These are phyloP conservation scores for Suillus bovinus DNA, from an alignment of 768 basidiomycete genomes.

Conservation along the genomic window DNA sequence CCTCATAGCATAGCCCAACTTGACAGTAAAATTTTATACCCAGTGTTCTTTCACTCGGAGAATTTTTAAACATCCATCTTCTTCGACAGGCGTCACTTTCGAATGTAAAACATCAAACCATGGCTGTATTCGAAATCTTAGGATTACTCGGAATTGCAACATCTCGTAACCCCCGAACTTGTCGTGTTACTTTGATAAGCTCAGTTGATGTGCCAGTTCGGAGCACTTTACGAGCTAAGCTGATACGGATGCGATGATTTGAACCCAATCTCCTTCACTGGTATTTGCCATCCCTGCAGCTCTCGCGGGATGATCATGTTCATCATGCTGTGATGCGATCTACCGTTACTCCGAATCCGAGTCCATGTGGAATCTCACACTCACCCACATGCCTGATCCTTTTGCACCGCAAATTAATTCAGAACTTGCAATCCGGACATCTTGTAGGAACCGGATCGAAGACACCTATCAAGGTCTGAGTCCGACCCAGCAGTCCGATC, in stretches of 20 bases:
- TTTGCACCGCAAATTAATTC: neutral
- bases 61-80: neutral
- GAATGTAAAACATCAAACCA: no score
- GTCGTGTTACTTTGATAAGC: slow-evolving; percentile 7
- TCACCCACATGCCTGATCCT: neutral
- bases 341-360: neutral
- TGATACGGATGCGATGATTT: neutral
- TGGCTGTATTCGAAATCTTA: neutral
- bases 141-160: neutral
- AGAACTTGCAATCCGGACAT: neutral
- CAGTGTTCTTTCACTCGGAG: neutral
- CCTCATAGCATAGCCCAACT: neutral
- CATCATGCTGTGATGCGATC: neutral
- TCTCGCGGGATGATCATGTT: neutral
- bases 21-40: neutral
- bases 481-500: neutral
- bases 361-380: no score
- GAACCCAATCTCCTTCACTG: neutral
- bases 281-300: neutral
- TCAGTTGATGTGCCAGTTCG: neutral
- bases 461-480: neutral
- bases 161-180: slow-evolving; percentile 1
- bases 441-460: neutral
- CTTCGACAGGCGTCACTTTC: neutral
- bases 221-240: neutral